Evolutionary conservation across 2,329 filamentous ascomycete species (phyloP), one percentile per base, ranked within the genome.

Genomic region (Cladosporium austrohemisphaericum): DNA sequence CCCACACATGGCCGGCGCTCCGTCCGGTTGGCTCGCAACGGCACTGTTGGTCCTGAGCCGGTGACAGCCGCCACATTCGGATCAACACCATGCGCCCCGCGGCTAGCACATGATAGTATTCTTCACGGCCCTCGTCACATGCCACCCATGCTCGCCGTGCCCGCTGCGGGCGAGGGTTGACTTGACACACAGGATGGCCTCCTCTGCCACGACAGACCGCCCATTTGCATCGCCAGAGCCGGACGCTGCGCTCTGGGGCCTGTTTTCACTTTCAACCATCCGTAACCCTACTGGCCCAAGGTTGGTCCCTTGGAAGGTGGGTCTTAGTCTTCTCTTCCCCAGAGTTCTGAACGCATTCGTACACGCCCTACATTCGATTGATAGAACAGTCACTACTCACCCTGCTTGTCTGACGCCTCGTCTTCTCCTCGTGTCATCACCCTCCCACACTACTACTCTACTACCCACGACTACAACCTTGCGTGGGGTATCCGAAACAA

Each of bases 311-410:
- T n/a, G n/a, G n/a, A n/a, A n/a, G n/a, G n/a, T n/a, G n/a, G n/a
- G n/a, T n/a, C n/a, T n/a, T n/a, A n/a, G n/a, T n/a, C n/a, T 40
- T 43, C 40, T 32, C 6, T 20, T 10, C 33, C 33, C 44, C 32
- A 47, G 31, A 35, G 32, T 8, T 14, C 7, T 13, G 32, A 35
- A 26, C 25, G 25, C 25, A 35, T 35, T 14, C 41, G n/a, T n/a
- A n/a, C 16, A 45, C 41, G 41, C 41, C 41, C 41, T 45, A 45
- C 31, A 45, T 9, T 14, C 25, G 33, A 46, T 37, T 46, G 44
- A 47, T 47, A 37, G 44, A 47, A n/a, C n/a, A n/a, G n/a, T n/a
- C n/a, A n/a, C n/a, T n/a, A n/a, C 23, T 47, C 44, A 38, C 23
- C 28, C 31, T 33, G 31, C 38, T n/a, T 19, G 41, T 32, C 41